Evolutionary conservation across 169 alveolate genomes (phyloP).

Genomic region (Neospora caninum): DNA sequence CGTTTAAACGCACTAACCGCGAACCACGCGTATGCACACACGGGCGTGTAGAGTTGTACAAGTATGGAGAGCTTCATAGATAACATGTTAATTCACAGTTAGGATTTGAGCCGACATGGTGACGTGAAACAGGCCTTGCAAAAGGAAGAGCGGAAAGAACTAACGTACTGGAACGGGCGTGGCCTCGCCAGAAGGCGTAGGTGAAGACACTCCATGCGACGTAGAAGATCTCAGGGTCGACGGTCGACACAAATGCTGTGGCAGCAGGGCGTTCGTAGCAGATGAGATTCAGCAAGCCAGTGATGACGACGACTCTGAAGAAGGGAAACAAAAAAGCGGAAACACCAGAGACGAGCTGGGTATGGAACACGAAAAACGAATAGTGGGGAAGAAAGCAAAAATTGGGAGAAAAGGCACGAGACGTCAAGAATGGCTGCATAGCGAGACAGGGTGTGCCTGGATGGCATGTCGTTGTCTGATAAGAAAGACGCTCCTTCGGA

Average conservation of each 20-base stretch:
- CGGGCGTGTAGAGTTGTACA: too few species aligned
- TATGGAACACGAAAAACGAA: neutral
- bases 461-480: too few species aligned
- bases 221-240: conserved; percentile 60
- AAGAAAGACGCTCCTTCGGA: neutral
- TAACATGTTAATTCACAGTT: too few species aligned
- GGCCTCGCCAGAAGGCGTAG: conserved; percentile 51
- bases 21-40: too few species aligned
- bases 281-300: conserved; percentile 39
- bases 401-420: neutral
- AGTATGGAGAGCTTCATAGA: too few species aligned
- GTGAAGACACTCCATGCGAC: conserved; percentile 61
- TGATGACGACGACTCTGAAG: conserved; percentile 29
- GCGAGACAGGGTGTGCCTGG: neutral
- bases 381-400: neutral
- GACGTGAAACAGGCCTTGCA: too few species aligned
- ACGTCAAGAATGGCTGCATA: neutral
- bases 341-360: neutral
- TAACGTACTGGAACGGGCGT: conserved; percentile 12
- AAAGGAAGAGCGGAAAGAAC: too few species aligned
- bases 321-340: neutral
- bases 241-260: conserved; percentile 48
- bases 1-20: too few species aligned
- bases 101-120: too few species aligned
- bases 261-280: conserved; percentile 33